Evolutionary conservation across 2,329 filamentous ascomycete species (phyloP).

Genomic region (Metarhizium album): DNA sequence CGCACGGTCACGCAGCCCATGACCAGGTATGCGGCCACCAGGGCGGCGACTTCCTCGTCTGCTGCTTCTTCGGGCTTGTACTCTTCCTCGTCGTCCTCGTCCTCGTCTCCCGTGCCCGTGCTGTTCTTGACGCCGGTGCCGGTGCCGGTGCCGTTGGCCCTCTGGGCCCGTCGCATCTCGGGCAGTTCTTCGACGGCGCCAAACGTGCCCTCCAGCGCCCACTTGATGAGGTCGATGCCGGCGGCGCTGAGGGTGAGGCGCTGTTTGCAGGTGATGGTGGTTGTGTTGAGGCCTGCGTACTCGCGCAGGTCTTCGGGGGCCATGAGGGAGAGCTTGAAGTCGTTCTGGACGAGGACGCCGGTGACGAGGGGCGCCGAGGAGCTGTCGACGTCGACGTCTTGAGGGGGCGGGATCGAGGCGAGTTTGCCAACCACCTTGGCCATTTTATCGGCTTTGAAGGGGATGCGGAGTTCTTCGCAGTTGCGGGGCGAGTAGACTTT

Average conservation of each 20-base stretch:
- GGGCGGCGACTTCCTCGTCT: constrained; percentile 50
- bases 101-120: constrained; percentile 18
- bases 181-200: constrained; percentile 67
- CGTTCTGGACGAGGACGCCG: constrained; percentile 91
- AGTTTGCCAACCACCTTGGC: constrained; percentile 94
- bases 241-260: constrained; percentile 79
- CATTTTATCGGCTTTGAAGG: constrained; percentile 89
- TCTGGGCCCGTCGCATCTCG: constrained; percentile 33
- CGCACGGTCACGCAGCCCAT: constrained; percentile 89
- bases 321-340: constrained; percentile 96
- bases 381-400: constrained; percentile 21
- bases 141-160: constrained; percentile 24
- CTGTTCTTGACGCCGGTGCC: constrained; percentile 26
- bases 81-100: constrained; percentile 23
- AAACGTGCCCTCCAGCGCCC: constrained; percentile 91
- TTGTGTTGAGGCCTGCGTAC: constrained; percentile 93
- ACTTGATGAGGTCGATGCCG: constrained; percentile 81
- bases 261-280: constrained; percentile 86
- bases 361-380: constrained; percentile 51
- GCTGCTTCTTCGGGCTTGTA: constrained; percentile 36
- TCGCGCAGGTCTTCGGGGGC: constrained; percentile 91
- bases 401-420: constrained; percentile 66
- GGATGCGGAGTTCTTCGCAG: constrained; percentile 88
- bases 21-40: constrained; percentile 52
- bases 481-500: constrained; percentile 93